Percentiles rank a stretch among this genome's conserved stretches.
Conservation (phyloP, 2,329 filamentous ascomycete genomes). For the Cercospora sp. region DNA sequence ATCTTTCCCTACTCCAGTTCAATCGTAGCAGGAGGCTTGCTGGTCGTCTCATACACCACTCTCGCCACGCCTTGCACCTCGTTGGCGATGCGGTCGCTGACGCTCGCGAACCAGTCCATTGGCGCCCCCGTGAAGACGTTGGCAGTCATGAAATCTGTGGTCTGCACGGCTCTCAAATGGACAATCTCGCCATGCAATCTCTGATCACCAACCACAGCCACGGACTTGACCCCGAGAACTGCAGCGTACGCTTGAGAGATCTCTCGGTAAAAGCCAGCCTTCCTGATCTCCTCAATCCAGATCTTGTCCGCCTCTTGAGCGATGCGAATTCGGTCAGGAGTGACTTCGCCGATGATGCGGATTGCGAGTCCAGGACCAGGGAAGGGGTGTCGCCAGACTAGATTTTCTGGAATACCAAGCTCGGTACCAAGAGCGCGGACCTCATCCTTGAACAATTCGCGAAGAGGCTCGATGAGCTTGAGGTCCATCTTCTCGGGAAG, state of each 20-base stretch:
- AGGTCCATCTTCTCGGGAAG: conserved; percentile 63
- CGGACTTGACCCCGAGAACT: conserved; percentile 64
- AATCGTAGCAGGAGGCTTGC: conserved; percentile 70
- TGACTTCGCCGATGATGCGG: conserved; percentile 81
- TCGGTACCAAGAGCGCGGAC: conserved; percentile 69
- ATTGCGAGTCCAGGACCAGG: conserved; percentile 75
- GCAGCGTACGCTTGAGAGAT: conserved; percentile 71
- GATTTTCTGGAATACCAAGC: conserved; percentile 69
- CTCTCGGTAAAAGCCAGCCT: conserved; percentile 70
- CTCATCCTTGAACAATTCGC: conserved; percentile 83
- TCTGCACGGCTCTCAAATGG: conserved; percentile 62
- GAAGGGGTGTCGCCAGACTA: conserved; percentile 78
- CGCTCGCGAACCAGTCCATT: conserved; percentile 63
- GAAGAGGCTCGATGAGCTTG: conserved; percentile 75
- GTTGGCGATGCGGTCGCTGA: conserved; percentile 70
- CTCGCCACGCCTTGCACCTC: conserved; percentile 71
- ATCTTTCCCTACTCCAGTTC: conserved; percentile 63
- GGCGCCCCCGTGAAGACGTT: conserved; percentile 65
- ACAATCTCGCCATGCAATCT: conserved; percentile 65
- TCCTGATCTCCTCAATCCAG: conserved; percentile 73
- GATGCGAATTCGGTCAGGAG: conserved; percentile 74
- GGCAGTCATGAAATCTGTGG: conserved; percentile 72
- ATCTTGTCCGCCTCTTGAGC: conserved; percentile 75
- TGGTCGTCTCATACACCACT: conserved; percentile 69
- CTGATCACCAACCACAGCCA: conserved; percentile 70